Base-by-base conservation (phyloP, 2,329 filamentous ascomycete species). In the Helicocarpus griseus region DNA sequence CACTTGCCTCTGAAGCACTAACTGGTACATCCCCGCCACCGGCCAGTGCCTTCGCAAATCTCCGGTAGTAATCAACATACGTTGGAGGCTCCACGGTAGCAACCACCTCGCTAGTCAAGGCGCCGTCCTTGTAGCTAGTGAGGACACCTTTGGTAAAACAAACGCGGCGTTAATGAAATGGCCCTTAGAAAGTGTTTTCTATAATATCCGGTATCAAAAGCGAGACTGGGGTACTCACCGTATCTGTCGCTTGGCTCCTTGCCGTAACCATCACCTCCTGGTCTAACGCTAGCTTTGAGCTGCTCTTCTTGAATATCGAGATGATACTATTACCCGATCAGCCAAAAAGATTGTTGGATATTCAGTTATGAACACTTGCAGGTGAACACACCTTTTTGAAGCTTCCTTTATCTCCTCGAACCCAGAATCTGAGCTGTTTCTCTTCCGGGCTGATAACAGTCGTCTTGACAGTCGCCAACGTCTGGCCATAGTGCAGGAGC, bases 231-330 rank as follows among this genome's bases (percentile, higher is more conserved):
- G 6, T 44, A 22, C 48, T 43, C 77, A 56, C 84, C 82, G 50
- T 80, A 77, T 57, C 75, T 73, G 36, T 78, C 72, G 48, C 74
- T 70, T 8, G 75, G 72, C 60, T 90, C 87, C 36, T 77, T 65
- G 1, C 83, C 87, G 61, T 87, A 90, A 3, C 71, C 77, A 3
- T 73, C 64, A 51, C 87, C 81, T 0, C 76, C 75, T 5, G 82
- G 81, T 64, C 74, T 77, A 58, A 79, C 67, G 7, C 86, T 86
- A 1, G 70, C 74, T 65, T 79, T 79, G 49, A 90, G 76, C 65
- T 89, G 85, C 51, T 83, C 80, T 70, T 93, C 87, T 67, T 91
- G 87, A 1, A 81, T 72, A 64, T 93, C 87, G 2, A 91, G 73
- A 50, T 78, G 69, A 64, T 67, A 77, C 68, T 68, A 51, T 28